These are phyloP conservation scores for Xylariaceae sp. DNA, from an alignment of 2,329 filamentous ascomycete species.

Conservation along the genomic window DNA sequence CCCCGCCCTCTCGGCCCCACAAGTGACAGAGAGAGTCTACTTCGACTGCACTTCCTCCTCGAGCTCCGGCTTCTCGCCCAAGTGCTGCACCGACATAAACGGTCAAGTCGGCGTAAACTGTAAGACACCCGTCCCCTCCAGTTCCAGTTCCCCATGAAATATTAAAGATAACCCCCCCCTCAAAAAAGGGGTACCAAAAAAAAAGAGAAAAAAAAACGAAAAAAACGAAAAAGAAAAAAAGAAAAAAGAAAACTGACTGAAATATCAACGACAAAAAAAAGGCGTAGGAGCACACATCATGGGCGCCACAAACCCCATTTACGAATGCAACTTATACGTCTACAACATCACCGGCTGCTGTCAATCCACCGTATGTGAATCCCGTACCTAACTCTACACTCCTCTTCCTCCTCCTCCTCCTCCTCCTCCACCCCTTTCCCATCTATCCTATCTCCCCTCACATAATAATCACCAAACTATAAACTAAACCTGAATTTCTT, in stretches of 20 bases:
- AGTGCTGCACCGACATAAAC: constrained; percentile 25
- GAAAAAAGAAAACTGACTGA: not conserved
- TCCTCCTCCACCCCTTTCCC: too few relatives aligned
- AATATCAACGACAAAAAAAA: constrained; percentile 4
- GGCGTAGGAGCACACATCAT: constrained; percentile 24
- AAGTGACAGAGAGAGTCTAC: constrained; percentile 7
- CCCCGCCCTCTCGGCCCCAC: constrained; percentile 10
- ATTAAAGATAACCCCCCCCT: not conserved
- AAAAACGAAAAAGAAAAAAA: too few relatives aligned
- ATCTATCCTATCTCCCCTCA: too few relatives aligned
- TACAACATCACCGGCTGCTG: constrained; percentile 29
- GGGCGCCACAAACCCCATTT: constrained; percentile 22
- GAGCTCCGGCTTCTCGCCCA: constrained; percentile 21
- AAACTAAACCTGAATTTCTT: too few relatives aligned
- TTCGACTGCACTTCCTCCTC: constrained; percentile 23
- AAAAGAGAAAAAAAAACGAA: too few relatives aligned
- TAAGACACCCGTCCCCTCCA: constrained; percentile 10
- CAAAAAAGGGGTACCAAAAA: too few relatives aligned
- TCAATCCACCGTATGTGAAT: constrained; percentile 22
- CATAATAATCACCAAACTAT: too few relatives aligned
- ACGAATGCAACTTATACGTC: constrained; percentile 26
- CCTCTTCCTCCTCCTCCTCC: too few relatives aligned
- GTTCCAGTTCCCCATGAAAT: not conserved
- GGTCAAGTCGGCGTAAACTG: constrained; percentile 27
- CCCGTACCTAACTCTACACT: too few relatives aligned